Percentiles rank a stretch among this genome's conserved stretches.
Conservation (phyloP, 177 flowering plant species). For the Vitis hybrid region DNA sequence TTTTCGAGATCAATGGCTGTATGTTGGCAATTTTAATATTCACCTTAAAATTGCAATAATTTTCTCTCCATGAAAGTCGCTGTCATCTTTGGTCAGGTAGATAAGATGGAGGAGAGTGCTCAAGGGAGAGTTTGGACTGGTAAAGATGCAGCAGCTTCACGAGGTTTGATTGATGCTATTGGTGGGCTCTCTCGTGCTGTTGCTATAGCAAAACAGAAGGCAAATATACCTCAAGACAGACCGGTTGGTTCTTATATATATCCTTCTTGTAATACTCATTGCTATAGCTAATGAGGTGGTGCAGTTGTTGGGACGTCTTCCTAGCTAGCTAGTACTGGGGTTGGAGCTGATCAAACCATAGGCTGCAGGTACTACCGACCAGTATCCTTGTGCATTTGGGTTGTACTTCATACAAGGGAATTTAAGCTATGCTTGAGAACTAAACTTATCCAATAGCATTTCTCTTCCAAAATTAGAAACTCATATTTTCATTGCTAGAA, state of each 20-base stretch:
- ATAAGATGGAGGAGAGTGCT: conserved; percentile 87
- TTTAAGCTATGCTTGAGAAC: too few species aligned
- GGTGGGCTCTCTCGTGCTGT: conserved; percentile 89
- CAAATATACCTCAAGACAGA: conserved; percentile 70
- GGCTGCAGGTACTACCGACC: too few species aligned
- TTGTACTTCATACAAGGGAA: too few species aligned
- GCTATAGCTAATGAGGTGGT: too few species aligned
- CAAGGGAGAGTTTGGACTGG: conserved; percentile 98
- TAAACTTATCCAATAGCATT: too few species aligned
- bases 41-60: neutral
- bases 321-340: too few species aligned
- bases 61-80: neutral
- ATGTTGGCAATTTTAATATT: conserved; percentile 7
- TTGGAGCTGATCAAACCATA: too few species aligned
- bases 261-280: too few species aligned
- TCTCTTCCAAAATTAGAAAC: too few species aligned
- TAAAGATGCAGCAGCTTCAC: conserved; percentile 80
- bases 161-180: conserved; percentile 87
- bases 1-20: conserved; percentile 89
- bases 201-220: conserved; percentile 90
- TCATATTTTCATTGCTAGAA: neutral
- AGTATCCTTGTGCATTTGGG: too few species aligned
- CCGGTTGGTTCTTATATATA: conserved; percentile 40
- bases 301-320: too few species aligned
- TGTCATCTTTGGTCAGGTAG: conserved; percentile 41